Percentiles rank a stretch among this genome's conserved stretches.
Evolutionary conservation across 1,284 basidiomycete genomes (phyloP).

Genomic region (Stereum hirsutum): DNA sequence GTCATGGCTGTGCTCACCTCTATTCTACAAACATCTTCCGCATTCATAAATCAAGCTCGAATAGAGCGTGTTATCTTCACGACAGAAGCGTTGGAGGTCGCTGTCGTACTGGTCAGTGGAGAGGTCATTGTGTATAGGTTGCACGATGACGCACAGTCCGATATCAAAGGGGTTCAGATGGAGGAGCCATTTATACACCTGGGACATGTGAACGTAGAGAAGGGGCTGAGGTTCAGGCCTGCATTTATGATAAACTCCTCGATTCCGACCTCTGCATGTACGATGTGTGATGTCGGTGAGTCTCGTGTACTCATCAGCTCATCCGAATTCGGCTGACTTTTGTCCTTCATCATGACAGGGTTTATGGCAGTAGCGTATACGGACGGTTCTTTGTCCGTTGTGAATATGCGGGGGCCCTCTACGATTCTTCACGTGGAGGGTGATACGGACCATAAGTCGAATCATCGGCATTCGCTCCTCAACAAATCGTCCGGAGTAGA

Average conservation of each 20-base stretch:
- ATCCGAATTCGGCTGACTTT: background rate
- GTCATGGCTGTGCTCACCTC: constrained; percentile 39
- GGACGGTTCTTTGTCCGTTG: constrained; percentile 47
- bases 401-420: constrained; percentile 67
- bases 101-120: constrained; percentile 52
- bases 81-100: constrained; percentile 59
- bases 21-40: constrained; percentile 26
- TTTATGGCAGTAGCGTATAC: constrained; percentile 66
- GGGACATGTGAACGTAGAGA: constrained; percentile 29
- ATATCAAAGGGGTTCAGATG: constrained; percentile 16
- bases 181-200: constrained; percentile 41
- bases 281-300: constrained; percentile 65
- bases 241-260: constrained; percentile 49
- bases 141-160: constrained; percentile 20
- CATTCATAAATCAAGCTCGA: constrained; percentile 23
- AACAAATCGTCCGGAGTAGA: constrained; percentile 22
- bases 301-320: background rate
- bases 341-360: too few species aligned
- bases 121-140: constrained; percentile 59
- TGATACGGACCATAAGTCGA: constrained; percentile 16
- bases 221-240: constrained; percentile 45
- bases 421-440: constrained; percentile 40
- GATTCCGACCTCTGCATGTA: constrained; percentile 43
- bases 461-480: constrained; percentile 22
- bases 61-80: constrained; percentile 54